Percentiles rank a stretch among this genome's conserved stretches.
phyloP scores from a whole-genome alignment of 1,284 basidiomycete species.

The Porphyrellus sp. region DNA sequence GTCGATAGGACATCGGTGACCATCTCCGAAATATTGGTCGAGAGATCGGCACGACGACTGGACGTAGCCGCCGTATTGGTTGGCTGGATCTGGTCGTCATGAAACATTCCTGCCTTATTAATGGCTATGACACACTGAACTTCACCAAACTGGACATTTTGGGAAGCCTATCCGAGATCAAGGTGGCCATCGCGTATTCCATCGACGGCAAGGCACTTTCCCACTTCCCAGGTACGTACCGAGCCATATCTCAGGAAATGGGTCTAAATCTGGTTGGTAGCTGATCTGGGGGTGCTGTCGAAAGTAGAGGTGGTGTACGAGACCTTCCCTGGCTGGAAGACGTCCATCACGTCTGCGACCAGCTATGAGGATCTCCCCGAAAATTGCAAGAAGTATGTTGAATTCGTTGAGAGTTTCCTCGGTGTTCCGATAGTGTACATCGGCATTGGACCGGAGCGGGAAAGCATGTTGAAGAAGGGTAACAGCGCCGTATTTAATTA shows the following conservation, averaged over 20 bases:
- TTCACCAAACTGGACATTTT: conserved; percentile 96
- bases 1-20: conserved; percentile 68
- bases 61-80: conserved; percentile 88
- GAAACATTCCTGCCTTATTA: conserved; percentile 90
- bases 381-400: conserved; percentile 85
- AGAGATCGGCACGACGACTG: conserved; percentile 92
- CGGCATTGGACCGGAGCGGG: conserved; percentile 82
- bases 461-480: conserved; percentile 65
- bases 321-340: conserved; percentile 91
- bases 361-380: conserved; percentile 81
- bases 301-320: conserved; percentile 87
- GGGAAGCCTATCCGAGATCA: conserved; percentile 84
- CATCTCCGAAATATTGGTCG: conserved; percentile 93
- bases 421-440: conserved; percentile 88
- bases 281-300: conserved; percentile 81
- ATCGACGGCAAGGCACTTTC: conserved; percentile 75
- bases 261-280: conserved; percentile 38
- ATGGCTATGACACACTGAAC: conserved; percentile 93
- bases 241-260: neutral
- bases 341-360: conserved; percentile 66
- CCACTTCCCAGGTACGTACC: conserved; percentile 81
- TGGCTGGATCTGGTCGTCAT: conserved; percentile 98
- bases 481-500: conserved; percentile 25
- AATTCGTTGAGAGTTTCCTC: conserved; percentile 83
- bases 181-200: conserved; percentile 82